phyloP scores from a whole-genome alignment of 352 stramenopile genomes.

The Pythium phragmitis region DNA sequence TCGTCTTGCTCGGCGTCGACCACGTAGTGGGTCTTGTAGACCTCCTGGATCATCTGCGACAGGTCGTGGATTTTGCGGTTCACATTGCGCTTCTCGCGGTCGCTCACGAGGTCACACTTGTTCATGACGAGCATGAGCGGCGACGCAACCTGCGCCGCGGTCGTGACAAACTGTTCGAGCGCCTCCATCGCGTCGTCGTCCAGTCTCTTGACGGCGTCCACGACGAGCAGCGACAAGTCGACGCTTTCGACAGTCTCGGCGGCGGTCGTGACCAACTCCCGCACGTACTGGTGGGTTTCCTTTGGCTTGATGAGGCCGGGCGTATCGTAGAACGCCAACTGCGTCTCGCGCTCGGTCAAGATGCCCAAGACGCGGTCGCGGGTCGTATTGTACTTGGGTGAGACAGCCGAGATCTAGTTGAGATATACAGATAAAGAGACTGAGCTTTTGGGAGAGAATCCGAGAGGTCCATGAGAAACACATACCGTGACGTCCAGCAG shows the following conservation, averaged over 20 bases:
- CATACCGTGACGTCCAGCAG: constrained; percentile 70
- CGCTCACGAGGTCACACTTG: constrained; percentile 71
- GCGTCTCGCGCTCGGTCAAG: constrained; percentile 65
- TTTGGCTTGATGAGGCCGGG: constrained; percentile 87
- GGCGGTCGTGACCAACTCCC: constrained; percentile 73
- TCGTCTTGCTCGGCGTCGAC: constrained; percentile 43
- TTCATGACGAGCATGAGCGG: constrained; percentile 88
- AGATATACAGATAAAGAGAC: neutral
- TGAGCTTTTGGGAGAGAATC: neutral
- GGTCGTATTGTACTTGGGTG: constrained; percentile 88
- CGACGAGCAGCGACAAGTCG: constrained; percentile 84
- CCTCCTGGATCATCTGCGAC: constrained; percentile 80
- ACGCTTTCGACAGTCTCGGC: constrained; percentile 77
- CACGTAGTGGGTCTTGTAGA: constrained; percentile 71
- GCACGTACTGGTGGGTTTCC: constrained; percentile 80
- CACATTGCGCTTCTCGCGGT: constrained; percentile 54
- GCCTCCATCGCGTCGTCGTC: constrained; percentile 77
- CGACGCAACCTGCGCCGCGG: constrained; percentile 68
- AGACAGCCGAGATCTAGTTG: constrained; percentile 71
- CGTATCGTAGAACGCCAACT: constrained; percentile 87
- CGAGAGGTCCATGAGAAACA: neutral
- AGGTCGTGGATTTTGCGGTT: constrained; percentile 70
- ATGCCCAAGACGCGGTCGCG: constrained; percentile 78
- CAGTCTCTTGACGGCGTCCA: constrained; percentile 83
- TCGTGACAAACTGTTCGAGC: constrained; percentile 76